These are phyloP conservation scores for Fraxinus albicans DNA, from an alignment of 305 asterid genomes.

Conservation along the genomic window DNA sequence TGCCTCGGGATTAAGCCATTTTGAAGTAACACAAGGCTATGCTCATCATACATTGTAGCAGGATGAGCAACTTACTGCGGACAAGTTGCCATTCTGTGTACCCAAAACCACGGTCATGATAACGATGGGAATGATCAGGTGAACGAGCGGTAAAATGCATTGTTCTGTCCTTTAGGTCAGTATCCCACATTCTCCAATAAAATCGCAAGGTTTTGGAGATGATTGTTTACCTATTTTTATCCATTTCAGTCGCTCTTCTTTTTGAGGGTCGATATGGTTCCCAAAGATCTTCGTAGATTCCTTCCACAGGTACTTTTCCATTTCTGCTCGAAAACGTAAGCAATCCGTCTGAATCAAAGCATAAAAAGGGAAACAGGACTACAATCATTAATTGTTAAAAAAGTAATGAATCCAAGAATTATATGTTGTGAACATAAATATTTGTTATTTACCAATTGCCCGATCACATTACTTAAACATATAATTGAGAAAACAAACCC, in stretches of 20 bases:
- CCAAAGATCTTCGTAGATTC: slow-evolving; percentile 33
- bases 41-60: slow-evolving; percentile 16
- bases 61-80: slow-evolving; percentile 56
- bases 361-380: not conserved
- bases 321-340: slow-evolving; percentile 20
- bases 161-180: slow-evolving; percentile 33
- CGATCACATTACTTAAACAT: not conserved
- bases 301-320: slow-evolving; percentile 50
- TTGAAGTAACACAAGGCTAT: slow-evolving; percentile 1
- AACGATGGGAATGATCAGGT: slow-evolving; percentile 21
- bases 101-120: slow-evolving; percentile 41
- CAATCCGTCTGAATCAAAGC: not conserved
- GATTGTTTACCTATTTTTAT: slow-evolving; percentile 53
- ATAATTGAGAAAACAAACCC: not conserved
- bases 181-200: slow-evolving; percentile 45
- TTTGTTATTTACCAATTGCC: not conserved
- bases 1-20: not conserved
- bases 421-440: not conserved
- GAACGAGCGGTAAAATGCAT: slow-evolving; percentile 37
- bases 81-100: slow-evolving; percentile 49
- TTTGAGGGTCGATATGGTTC: slow-evolving; percentile 53
- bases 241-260: slow-evolving; percentile 55
- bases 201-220: slow-evolving; percentile 28
- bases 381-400: not conserved
- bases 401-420: not conserved